Conservation (phyloP, 345 rosid species). For the Citrus sp. region DNA sequence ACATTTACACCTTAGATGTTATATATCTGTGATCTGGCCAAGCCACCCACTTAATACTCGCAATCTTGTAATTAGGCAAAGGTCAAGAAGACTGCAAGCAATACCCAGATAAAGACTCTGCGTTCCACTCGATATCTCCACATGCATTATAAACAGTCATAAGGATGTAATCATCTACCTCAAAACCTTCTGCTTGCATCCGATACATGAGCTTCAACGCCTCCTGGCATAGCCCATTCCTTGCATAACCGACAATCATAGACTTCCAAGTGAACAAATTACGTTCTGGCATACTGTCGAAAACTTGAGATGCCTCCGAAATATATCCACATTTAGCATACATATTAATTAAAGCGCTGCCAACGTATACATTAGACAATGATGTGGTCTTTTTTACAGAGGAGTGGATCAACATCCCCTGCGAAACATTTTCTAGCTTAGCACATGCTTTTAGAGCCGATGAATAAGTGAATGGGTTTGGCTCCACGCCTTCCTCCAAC, state of each 20-base stretch:
- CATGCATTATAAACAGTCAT: constrained; percentile 58
- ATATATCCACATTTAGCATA: constrained; percentile 79
- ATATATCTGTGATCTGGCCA: not conserved
- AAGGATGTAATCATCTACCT: constrained; percentile 66
- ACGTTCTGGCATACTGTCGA: constrained; percentile 70
- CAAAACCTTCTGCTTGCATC: constrained; percentile 74
- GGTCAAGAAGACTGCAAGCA: constrained; percentile 37
- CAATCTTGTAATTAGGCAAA: constrained; percentile 3
- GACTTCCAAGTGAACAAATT: constrained; percentile 78
- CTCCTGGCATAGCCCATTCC: constrained; percentile 68
- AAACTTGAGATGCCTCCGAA: constrained; percentile 69
- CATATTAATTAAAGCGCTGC: constrained; percentile 79
- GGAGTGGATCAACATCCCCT: constrained; percentile 75
- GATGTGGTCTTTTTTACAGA: constrained; percentile 68
- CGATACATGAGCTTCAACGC: constrained; percentile 81
- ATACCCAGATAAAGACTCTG: constrained; percentile 30
- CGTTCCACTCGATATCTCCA: constrained; percentile 57
- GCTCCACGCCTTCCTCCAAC: constrained; percentile 86
- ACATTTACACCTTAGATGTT: not conserved
- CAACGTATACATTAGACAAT: constrained; percentile 67
- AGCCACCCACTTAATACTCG: not conserved
- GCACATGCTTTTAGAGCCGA: constrained; percentile 87
- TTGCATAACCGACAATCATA: constrained; percentile 77
- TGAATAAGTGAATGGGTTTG: constrained; percentile 75
- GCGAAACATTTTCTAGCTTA: constrained; percentile 51